Conservation (phyloP, 306 rosid species). For the Hylodesmum podocarpum region DNA sequence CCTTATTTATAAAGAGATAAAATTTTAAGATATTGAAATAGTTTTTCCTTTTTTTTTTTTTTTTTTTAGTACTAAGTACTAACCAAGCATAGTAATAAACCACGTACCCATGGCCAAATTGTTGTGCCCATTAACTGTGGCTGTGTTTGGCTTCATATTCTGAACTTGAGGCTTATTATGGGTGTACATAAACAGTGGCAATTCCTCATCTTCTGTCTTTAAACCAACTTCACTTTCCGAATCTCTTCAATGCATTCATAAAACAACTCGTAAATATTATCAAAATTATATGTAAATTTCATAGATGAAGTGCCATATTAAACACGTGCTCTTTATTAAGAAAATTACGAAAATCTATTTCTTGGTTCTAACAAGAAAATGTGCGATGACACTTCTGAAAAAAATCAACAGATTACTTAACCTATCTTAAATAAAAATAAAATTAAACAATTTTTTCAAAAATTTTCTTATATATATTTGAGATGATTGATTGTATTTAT, state of each 20-base stretch:
- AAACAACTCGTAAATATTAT: neutral
- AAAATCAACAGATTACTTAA: too few species aligned
- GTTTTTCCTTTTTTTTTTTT: too few species aligned
- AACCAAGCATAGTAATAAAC: neutral
- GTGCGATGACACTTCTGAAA: too few species aligned
- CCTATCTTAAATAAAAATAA: too few species aligned
- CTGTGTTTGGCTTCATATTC: constrained; percentile 9
- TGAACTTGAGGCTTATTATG: constrained; percentile 29
- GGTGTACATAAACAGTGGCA: constrained; percentile 59
- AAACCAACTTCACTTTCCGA: constrained; percentile 1
- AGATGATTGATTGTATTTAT: too few species aligned
- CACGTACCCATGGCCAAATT: constrained; percentile 54
- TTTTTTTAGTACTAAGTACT: neutral
- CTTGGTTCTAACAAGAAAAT: neutral
- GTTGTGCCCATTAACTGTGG: constrained; percentile 23
- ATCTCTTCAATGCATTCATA: constrained; percentile 37
- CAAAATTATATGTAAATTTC: neutral
- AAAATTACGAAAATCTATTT: too few species aligned
- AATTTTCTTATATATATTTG: too few species aligned
- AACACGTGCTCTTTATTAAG: too few species aligned
- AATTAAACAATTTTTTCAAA: too few species aligned
- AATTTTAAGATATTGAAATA: too few species aligned
- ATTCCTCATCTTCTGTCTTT: constrained; percentile 38
- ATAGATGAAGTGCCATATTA: neutral
- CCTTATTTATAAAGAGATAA: too few species aligned